Conservation (phyloP, 352 stramenopile species). For the Halophytophthora polymorphica region DNA sequence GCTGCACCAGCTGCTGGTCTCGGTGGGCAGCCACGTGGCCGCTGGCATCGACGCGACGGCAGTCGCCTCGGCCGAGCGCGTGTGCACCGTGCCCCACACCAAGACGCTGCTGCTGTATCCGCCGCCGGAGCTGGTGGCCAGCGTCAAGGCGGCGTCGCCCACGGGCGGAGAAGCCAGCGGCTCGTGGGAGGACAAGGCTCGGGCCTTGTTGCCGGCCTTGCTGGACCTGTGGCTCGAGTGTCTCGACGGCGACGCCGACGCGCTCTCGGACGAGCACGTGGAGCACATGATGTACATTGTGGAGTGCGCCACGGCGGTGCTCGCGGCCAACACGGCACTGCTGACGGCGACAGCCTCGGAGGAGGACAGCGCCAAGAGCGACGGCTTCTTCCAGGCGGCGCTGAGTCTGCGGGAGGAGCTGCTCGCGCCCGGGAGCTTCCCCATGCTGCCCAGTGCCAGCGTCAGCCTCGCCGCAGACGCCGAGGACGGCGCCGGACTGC, state of each 20-base stretch:
- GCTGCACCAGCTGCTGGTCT: slow-evolving; percentile 60
- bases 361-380: slow-evolving; percentile 14
- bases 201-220: slow-evolving; percentile 48
- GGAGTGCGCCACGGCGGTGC: slow-evolving; percentile 60
- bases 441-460: slow-evolving; percentile 48
- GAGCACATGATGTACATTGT: slow-evolving; percentile 79
- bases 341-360: slow-evolving; percentile 16
- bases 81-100: slow-evolving; percentile 20
- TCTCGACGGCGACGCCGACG: slow-evolving; percentile 47
- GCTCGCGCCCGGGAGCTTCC: slow-evolving; percentile 45
- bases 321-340: slow-evolving; percentile 39
- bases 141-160: slow-evolving; percentile 22
- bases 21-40: slow-evolving; percentile 27
- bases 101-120: slow-evolving; percentile 59
- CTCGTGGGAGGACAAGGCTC: slow-evolving; percentile 75
- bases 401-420: slow-evolving; percentile 57
- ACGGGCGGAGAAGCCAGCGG: slow-evolving; percentile 20
- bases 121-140: slow-evolving; percentile 27
- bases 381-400: slow-evolving; percentile 30
- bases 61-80: slow-evolving; percentile 4
- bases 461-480: slow-evolving; percentile 33
- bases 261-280: slow-evolving; percentile 56
- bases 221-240: slow-evolving; percentile 80
- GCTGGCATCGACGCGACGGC: neutral
- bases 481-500: slow-evolving; percentile 31